Conservation (phyloP, 176 grass and related monocot species). For the Thinopyrum elongatum region DNA sequence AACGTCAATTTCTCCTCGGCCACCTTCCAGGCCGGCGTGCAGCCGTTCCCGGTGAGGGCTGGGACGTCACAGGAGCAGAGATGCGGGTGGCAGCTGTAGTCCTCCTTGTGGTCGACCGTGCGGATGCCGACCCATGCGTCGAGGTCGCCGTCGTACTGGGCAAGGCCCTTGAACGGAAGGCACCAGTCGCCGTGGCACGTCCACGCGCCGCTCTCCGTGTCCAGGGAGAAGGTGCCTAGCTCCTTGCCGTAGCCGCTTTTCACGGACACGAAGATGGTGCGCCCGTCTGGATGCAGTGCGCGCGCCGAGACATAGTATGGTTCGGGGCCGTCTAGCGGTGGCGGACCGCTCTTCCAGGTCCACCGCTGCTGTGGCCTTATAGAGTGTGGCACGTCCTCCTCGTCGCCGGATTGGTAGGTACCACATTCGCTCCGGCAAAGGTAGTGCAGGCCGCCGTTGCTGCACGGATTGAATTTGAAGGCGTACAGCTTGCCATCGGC, state of each 20-base stretch:
- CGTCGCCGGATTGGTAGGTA: no score
- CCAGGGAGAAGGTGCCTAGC: not conserved
- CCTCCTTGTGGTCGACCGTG: not conserved
- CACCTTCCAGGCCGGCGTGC: no score
- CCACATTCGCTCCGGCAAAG: not conserved
- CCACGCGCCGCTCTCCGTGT: not conserved
- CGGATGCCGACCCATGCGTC: not conserved
- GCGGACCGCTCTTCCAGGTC: not conserved
- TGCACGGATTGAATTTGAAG: not conserved
- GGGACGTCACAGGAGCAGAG: not conserved
- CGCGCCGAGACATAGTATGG: no score
- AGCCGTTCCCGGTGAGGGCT: no score
- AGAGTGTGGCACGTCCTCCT: not conserved
- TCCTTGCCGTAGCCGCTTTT: not conserved
- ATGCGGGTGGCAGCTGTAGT: not conserved
- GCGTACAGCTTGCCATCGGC: not conserved
- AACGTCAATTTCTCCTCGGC: no score
- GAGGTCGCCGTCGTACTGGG: not conserved
- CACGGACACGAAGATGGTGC: not conserved
- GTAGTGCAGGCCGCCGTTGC: not conserved
- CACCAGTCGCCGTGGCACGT: not conserved
- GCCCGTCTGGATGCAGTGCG: not conserved
- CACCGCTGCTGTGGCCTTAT: not conserved
- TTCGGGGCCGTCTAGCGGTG: not conserved
- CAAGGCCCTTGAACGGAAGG: not conserved